Evolutionary conservation across 177 flowering plant genomes (phyloP).

Genomic region (Tripterygium wilfordii): DNA sequence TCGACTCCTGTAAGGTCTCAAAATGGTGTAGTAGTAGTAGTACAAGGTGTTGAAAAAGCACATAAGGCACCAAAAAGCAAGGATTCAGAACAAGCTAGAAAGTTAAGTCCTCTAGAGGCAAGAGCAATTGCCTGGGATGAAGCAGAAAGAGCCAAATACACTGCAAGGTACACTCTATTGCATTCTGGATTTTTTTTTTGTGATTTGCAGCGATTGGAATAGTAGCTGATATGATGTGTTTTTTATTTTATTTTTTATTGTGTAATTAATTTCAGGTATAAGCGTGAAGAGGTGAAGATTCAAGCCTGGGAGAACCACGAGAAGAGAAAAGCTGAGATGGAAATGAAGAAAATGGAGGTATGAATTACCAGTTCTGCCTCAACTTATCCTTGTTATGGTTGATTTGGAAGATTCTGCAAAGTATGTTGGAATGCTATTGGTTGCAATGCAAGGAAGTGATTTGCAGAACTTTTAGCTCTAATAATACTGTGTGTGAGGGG

Average conservation of each 20-base stretch:
- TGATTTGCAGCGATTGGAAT: no score
- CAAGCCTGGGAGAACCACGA: constrained; percentile 92
- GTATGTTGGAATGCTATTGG: no score
- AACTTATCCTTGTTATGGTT: no score
- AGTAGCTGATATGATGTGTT: neutral
- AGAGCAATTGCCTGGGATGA: constrained; percentile 96
- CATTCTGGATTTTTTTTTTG: no score
- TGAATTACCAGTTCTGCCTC: no score
- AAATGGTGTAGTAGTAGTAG: no score
- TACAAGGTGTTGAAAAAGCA: constrained; percentile 13
- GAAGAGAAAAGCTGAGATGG: constrained; percentile 80
- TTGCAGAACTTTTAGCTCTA: no score
- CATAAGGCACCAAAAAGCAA: constrained; percentile 14
- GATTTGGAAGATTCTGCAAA: no score
- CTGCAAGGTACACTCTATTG: constrained; percentile 61
- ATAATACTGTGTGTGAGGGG: no score
- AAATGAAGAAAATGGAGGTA: constrained; percentile 89
- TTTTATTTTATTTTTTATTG: neutral
- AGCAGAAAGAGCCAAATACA: constrained; percentile 87
- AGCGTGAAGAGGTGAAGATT: constrained; percentile 81
- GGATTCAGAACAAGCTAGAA: constrained; percentile 28
- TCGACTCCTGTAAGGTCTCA: constrained; percentile 57
- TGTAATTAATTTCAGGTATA: constrained; percentile 52
- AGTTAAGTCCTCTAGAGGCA: constrained; percentile 49
- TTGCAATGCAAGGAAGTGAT: no score